phyloP scores from a whole-genome alignment of 176 grass and related monocot species.

The Alloteropsis semialata region DNA sequence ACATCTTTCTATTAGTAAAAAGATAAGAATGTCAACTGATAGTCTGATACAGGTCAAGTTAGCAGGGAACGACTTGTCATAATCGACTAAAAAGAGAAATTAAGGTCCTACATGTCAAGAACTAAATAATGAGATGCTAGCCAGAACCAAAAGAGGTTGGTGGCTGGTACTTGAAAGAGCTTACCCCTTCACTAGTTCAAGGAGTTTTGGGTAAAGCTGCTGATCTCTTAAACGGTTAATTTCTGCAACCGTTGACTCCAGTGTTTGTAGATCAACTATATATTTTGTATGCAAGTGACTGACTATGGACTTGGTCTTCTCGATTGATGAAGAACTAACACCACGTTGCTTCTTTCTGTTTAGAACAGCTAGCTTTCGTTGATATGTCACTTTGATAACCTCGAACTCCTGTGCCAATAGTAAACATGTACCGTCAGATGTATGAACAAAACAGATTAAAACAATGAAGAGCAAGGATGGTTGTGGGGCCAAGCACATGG shows the following conservation, averaged over 20 bases:
- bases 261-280: constrained; percentile 69
- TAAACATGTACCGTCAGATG: neutral
- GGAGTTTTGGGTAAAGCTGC: constrained; percentile 77
- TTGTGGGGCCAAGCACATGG: neutral
- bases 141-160: neutral
- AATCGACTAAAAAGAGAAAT: neutral
- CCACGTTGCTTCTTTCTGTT: constrained; percentile 77
- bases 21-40: neutral
- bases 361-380: constrained; percentile 61
- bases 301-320: constrained; percentile 64
- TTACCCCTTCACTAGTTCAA: constrained; percentile 82
- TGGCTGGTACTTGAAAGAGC: constrained; percentile 1
- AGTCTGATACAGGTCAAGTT: neutral
- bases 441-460: neutral
- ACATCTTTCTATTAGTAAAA: neutral
- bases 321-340: constrained; percentile 51
- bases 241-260: constrained; percentile 86
- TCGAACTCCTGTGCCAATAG: constrained; percentile 61
- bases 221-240: constrained; percentile 82
- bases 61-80: neutral
- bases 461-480: neutral
- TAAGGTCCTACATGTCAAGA: neutral
- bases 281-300: constrained; percentile 88
- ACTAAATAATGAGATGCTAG: neutral
- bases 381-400: constrained; percentile 79